Percentiles rank a stretch among this genome's conserved stretches.
Evolutionary conservation across 1,284 basidiomycete species (phyloP).

Genomic region (Pascua sp.): DNA sequence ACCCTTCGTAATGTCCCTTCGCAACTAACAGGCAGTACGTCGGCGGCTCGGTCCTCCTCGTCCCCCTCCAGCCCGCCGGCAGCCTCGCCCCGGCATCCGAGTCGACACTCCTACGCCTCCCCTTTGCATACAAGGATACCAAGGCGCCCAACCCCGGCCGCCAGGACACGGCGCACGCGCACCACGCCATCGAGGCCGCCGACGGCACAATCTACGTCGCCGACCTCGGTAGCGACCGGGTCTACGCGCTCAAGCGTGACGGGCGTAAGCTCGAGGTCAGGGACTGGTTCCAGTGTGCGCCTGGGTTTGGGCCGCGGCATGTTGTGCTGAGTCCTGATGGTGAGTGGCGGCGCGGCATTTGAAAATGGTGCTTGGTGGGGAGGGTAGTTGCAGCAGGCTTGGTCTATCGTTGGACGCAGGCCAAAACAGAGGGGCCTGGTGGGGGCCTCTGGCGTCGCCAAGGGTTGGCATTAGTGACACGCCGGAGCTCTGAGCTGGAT

Average conservation of each 20-base stretch:
- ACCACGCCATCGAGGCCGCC: slow-evolving; percentile 42
- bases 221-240: slow-evolving; percentile 46
- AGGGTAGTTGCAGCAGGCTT: neutral
- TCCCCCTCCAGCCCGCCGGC: slow-evolving; percentile 30
- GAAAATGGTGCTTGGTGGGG: neutral
- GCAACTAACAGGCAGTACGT: slow-evolving; percentile 19
- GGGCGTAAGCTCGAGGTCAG: slow-evolving; percentile 30
- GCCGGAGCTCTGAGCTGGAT: too few relatives aligned
- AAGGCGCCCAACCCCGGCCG: slow-evolving; percentile 39
- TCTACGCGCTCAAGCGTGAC: slow-evolving; percentile 36
- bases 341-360: slow-evolving; percentile 16
- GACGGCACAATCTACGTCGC: slow-evolving; percentile 36
- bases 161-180: slow-evolving; percentile 44
- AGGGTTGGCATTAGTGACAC: too few relatives aligned
- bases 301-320: slow-evolving; percentile 45
- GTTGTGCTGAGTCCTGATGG: slow-evolving; percentile 35
- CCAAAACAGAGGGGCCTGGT: too few relatives aligned
- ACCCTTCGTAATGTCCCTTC: neutral
- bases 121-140: slow-evolving; percentile 29
- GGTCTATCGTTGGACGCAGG: too few relatives aligned
- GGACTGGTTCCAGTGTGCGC: slow-evolving; percentile 35
- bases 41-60: slow-evolving; percentile 38
- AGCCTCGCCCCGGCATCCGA: slow-evolving; percentile 25
- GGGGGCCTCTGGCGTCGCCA: too few relatives aligned
- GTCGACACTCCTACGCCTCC: slow-evolving; percentile 28